A percentile compares a stretch with the other conserved stretches of the same genome.
Evolutionary conservation across 371 early-diverging fungal genomes (phyloP).

Genomic region (Lichtheimia ramosa): DNA sequence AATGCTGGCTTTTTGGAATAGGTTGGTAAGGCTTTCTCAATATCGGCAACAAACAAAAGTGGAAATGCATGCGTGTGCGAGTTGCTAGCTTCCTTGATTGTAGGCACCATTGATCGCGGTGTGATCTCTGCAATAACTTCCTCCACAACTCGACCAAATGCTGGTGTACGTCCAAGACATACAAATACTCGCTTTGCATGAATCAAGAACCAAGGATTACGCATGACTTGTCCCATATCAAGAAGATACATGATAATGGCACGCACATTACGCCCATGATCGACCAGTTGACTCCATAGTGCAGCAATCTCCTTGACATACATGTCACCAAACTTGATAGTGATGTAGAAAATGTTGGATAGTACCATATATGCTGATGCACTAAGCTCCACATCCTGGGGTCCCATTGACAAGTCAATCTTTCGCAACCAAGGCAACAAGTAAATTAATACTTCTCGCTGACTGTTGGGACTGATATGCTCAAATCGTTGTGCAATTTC

Average conservation of each 20-base stretch:
- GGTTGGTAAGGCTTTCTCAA: constrained; percentile 64
- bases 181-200: constrained; percentile 83
- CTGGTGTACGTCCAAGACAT: constrained; percentile 73
- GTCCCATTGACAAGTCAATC: constrained; percentile 61
- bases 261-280: constrained; percentile 63
- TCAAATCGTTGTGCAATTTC: constrained; percentile 82
- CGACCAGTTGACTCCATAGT: constrained; percentile 82
- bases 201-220: constrained; percentile 78
- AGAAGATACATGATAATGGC: constrained; percentile 75
- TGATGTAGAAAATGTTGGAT: constrained; percentile 83
- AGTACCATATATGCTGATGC: constrained; percentile 69
- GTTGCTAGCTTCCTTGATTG: constrained; percentile 51
- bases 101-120: constrained; percentile 79
- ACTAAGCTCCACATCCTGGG: constrained; percentile 50
- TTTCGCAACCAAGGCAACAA: constrained; percentile 88
- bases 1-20: constrained; percentile 74
- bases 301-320: constrained; percentile 78
- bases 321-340: constrained; percentile 78
- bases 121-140: constrained; percentile 68
- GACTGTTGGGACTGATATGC: constrained; percentile 58
- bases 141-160: constrained; percentile 61
- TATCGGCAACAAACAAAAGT: constrained; percentile 61
- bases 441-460: constrained; percentile 72
- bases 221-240: constrained; percentile 70
- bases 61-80: constrained; percentile 41